Percentiles rank a stretch among this genome's conserved stretches.
These are phyloP conservation scores for Mycena venus DNA, from an alignment of 768 basidiomycete species.

Conservation along the genomic window DNA sequence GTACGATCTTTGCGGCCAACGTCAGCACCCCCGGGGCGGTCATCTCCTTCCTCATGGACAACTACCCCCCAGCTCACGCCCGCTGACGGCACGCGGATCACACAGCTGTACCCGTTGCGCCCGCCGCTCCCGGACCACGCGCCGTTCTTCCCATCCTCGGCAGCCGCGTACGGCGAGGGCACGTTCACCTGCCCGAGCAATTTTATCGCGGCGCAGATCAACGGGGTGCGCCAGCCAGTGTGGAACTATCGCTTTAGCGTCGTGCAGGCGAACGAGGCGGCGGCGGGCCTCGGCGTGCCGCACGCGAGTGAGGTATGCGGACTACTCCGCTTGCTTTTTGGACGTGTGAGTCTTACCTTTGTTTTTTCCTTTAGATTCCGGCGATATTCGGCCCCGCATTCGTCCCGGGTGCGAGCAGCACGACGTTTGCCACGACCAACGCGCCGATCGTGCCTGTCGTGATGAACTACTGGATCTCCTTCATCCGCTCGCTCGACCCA, in stretches of 20 bases:
- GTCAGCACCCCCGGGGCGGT: constrained; percentile 3
- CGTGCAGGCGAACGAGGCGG: constrained; percentile 20
- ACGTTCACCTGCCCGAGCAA: constrained; percentile 24
- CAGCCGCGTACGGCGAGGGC: no score
- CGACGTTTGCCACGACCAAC: constrained; percentile 21
- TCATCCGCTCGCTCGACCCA: constrained; percentile 11
- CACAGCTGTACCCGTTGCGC: constrained; percentile 13
- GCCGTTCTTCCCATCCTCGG: constrained; percentile 12
- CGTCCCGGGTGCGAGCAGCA: constrained; percentile 10
- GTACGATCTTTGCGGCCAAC: constrained; percentile 15
- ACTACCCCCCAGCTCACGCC: constrained; percentile 18
- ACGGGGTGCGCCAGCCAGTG: constrained; percentile 2
- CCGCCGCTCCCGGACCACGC: constrained; percentile 15
- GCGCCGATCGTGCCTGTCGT: constrained; percentile 21
- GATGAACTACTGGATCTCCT: constrained; percentile 21
- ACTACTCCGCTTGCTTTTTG: constrained; percentile 1
- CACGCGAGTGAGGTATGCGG: constrained; percentile 13
- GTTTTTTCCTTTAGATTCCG: constrained; percentile 14
- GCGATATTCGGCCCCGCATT: constrained; percentile 20
- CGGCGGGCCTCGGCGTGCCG: constrained; percentile 15
- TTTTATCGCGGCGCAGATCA: constrained; percentile 17
- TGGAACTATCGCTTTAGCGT: constrained; percentile 24
- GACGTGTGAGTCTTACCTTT: background rate
- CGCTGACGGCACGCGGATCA: constrained; percentile 7
- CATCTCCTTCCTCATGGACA: constrained; percentile 17